These are phyloP conservation scores for Melanogaster broomeanus DNA, from an alignment of 768 basidiomycete genomes.

Conservation along the genomic window DNA sequence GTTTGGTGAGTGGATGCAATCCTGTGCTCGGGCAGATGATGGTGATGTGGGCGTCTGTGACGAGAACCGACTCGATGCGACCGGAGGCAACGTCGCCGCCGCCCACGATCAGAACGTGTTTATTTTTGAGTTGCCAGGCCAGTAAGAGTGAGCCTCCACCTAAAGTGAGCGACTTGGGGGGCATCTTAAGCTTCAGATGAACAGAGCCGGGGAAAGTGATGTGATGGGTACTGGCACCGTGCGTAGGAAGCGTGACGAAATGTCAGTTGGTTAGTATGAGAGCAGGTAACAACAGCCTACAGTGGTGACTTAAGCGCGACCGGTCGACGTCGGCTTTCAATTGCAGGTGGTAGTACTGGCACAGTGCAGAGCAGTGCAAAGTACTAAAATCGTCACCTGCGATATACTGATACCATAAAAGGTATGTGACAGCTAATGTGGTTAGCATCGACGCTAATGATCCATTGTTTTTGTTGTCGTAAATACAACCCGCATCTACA, in stretches of 20 bases:
- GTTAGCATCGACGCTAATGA: no score
- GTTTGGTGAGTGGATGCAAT: conserved; percentile 60
- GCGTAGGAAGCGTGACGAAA: background rate
- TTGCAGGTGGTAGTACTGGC: no score
- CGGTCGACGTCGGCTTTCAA: no score
- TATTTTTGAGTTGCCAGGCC: conserved; percentile 89
- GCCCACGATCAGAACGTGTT: conserved; percentile 87
- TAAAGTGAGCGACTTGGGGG: conserved; percentile 5
- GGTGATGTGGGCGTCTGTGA: conserved; percentile 75
- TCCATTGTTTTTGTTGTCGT: no score
- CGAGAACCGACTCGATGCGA: conserved; percentile 83
- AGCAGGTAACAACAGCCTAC: background rate
- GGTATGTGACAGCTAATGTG: no score
- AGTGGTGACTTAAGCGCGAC: background rate
- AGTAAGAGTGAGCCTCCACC: conserved; percentile 80
- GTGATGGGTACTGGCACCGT: background rate
- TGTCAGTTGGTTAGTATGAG: background rate
- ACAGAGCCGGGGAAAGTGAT: background rate
- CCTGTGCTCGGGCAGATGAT: conserved; percentile 73
- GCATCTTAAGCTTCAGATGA: conserved; percentile 6
- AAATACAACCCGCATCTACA: no score
- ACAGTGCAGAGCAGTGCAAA: no score
- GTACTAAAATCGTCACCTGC: no score
- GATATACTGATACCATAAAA: no score
- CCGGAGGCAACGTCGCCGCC: conserved; percentile 92